phyloP scores from a whole-genome alignment of 305 asterid genomes.

The Fraxinus xanthoxyloides region DNA sequence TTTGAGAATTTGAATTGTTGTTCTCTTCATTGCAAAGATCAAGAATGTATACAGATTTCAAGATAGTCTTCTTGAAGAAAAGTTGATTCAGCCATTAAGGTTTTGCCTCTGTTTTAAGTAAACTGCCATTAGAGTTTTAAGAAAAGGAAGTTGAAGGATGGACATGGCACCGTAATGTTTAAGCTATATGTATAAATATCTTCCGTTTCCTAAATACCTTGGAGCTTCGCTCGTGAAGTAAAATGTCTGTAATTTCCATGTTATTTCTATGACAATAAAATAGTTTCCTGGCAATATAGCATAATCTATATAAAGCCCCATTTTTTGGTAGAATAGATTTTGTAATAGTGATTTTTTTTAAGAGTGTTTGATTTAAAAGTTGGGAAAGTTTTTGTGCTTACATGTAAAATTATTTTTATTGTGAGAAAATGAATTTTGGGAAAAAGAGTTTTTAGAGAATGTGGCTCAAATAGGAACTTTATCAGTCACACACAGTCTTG shows the following conservation, averaged over 20 bases:
- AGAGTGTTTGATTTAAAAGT: too few relatives aligned
- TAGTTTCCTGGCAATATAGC: not conserved
- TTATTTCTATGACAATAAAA: not conserved
- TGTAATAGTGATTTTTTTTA: not conserved
- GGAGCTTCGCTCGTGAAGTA: not conserved
- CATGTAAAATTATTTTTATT: not conserved
- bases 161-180: not conserved
- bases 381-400: too few relatives aligned
- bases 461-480: not conserved
- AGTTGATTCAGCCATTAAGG: not conserved
- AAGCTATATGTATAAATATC: not conserved
- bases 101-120: not conserved
- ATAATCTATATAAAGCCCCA: too few relatives aligned
- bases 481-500: not conserved
- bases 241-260: not conserved
- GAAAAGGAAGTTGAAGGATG: not conserved
- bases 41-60: not conserved
- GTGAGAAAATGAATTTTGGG: not conserved
- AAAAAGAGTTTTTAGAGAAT: not conserved
- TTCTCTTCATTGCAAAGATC: not conserved
- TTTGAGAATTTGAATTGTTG: not conserved
- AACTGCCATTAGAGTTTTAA: not conserved
- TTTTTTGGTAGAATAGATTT: not conserved
- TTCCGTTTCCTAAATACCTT: not conserved
- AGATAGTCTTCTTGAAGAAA: not conserved